Conservation (phyloP, 208 protist genomes). For the Wallacemonas sp. region DNA sequence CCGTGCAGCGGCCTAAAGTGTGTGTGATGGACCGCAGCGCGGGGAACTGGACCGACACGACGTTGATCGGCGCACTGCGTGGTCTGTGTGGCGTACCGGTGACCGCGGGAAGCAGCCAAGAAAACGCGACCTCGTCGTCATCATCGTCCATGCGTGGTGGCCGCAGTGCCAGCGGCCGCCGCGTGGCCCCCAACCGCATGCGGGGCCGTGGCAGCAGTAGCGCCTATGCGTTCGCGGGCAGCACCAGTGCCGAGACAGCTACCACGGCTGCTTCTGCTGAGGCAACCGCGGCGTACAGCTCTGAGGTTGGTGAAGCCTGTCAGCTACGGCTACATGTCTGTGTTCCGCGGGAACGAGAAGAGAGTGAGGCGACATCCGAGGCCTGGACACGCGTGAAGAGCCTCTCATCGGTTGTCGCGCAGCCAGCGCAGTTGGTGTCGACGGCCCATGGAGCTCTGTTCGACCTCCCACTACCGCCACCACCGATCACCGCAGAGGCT, state of each 20-base stretch:
- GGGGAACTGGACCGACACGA: background rate
- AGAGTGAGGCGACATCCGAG: background rate
- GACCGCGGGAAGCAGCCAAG: background rate
- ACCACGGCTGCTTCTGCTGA: background rate
- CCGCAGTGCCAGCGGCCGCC: background rate
- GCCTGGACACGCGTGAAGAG: background rate
- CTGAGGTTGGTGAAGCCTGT: conserved; percentile 3
- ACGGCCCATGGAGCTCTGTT: background rate
- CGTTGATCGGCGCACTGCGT: background rate
- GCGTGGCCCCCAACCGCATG: background rate
- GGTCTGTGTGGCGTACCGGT: background rate
- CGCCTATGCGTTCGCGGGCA: background rate
- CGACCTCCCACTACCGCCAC: background rate
- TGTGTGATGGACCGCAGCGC: conserved; percentile 11
- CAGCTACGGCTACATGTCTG: conserved; percentile 14
- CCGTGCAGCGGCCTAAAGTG: conserved; percentile 6
- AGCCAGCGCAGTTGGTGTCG: background rate
- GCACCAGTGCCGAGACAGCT: background rate
- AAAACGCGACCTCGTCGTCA: background rate
- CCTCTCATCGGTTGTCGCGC: background rate
- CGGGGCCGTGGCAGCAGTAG: background rate
- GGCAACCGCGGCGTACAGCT: background rate
- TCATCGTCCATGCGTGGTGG: background rate
- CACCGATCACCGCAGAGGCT: no score
- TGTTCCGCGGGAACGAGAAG: background rate